Evolutionary conservation across 176 grass and related monocot genomes (phyloP).

Genomic region (Oryza brachyantha): DNA sequence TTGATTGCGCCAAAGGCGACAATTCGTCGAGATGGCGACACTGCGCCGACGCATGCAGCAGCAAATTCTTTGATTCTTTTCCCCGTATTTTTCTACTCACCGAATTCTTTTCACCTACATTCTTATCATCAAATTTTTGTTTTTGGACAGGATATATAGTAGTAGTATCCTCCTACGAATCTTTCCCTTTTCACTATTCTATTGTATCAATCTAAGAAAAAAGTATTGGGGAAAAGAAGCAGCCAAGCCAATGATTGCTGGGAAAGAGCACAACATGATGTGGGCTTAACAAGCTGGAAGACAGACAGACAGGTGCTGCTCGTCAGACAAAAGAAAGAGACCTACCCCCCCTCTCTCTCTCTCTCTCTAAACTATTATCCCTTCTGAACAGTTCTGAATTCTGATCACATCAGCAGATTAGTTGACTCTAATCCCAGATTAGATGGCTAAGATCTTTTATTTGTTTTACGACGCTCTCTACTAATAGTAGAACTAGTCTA

Average conservation of each 20-base stretch:
- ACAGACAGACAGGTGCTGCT: conserved; percentile 38
- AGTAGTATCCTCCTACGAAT: conserved; percentile 10
- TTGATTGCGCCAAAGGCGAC: conserved; percentile 60
- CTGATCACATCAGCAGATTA: neutral
- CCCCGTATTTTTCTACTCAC: neutral
- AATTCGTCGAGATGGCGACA: conserved; percentile 56
- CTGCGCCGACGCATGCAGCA: conserved; percentile 48
- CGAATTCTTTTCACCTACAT: neutral
- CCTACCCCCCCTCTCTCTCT: neutral
- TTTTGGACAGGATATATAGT: neutral
- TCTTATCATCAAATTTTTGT: neutral
- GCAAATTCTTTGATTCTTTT: neutral
- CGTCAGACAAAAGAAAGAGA: neutral
- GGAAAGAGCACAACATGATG: conserved; percentile 29
- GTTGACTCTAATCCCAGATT: conserved; percentile 28
- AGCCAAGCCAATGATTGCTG: conserved; percentile 44
- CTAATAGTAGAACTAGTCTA: no score
- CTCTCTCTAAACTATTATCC: neutral
- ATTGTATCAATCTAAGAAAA: neutral
- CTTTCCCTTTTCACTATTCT: neutral
- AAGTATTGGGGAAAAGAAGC: neutral
- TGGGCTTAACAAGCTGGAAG: conserved; percentile 36
- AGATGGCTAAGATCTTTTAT: neutral
- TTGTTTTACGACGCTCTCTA: no score
- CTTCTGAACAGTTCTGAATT: neutral